A percentile compares a stretch with the other conserved stretches of the same genome.
These are phyloP conservation scores for Pseudonitzschia pungens DNA, from an alignment of 108 stramenopile species.

Conservation along the genomic window DNA sequence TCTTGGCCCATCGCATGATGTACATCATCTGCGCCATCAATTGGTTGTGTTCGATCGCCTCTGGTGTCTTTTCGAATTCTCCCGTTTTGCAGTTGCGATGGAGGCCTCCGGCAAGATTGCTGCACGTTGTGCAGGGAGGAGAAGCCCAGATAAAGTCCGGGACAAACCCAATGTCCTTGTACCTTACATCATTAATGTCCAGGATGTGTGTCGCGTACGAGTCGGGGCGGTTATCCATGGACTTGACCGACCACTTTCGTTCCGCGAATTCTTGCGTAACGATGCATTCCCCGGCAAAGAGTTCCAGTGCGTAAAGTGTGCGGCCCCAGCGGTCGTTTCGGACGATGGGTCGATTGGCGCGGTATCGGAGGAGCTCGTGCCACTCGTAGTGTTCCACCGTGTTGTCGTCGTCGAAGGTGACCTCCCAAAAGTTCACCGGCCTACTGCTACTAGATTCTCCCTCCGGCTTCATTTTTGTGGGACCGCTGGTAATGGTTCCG, in stretches of 20 bases:
- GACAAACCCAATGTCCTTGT: conserved; percentile 17
- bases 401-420: conserved; percentile 18
- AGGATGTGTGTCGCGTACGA: conserved; percentile 16
- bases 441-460: neutral
- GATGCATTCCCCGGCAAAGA: conserved; percentile 22
- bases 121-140: conserved; percentile 43
- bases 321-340: neutral
- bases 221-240: conserved; percentile 12
- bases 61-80: conserved; percentile 18
- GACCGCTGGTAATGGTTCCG: neutral
- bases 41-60: conserved; percentile 20
- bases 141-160: conserved; percentile 52
- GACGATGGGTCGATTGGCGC: conserved; percentile 16
- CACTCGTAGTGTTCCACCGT: conserved; percentile 25
- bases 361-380: conserved; percentile 9
- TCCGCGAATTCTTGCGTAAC: conserved; percentile 10
- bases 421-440: conserved; percentile 1
- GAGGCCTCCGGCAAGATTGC: conserved; percentile 22
- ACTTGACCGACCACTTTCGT: neutral
- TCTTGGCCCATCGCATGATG: conserved; percentile 24
- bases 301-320: conserved; percentile 10
- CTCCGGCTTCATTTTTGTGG: neutral
- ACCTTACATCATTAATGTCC: conserved; percentile 13
- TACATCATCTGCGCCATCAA: conserved; percentile 20
- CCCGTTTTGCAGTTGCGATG: conserved; percentile 24